These are phyloP conservation scores for Solioccasus polychromus DNA, from an alignment of 768 basidiomycete species.

Conservation along the genomic window DNA sequence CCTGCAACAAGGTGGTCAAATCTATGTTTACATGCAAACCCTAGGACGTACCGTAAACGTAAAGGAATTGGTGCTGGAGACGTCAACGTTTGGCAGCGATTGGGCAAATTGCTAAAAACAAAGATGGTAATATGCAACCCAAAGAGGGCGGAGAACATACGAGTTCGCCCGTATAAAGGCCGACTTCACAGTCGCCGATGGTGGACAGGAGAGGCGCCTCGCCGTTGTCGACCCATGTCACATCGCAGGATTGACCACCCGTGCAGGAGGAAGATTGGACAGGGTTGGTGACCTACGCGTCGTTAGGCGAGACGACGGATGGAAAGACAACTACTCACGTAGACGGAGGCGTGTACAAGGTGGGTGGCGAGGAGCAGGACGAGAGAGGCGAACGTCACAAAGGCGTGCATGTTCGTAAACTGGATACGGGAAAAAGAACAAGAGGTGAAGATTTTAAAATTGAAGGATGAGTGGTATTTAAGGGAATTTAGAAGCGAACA, in stretches of 20 bases:
- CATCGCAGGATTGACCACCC: conserved; percentile 51
- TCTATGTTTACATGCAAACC: background rate
- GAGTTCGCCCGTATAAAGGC: conserved; percentile 54
- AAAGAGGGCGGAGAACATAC: conserved; percentile 34
- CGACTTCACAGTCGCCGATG: conserved; percentile 54
- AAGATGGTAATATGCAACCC: background rate
- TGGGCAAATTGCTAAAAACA: conserved; percentile 52
- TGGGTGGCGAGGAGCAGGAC: conserved; percentile 20
- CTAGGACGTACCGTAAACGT: conserved; percentile 51
- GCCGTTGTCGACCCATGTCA: conserved; percentile 69
- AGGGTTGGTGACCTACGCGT: conserved; percentile 47
- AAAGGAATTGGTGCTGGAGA: conserved; percentile 44
- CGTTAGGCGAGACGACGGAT: background rate
- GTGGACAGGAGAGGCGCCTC: conserved; percentile 41
- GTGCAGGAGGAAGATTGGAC: conserved; percentile 41
- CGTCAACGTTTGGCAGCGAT: conserved; percentile 52
- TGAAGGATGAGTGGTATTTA: conserved; percentile 21
- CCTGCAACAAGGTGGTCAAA: conserved; percentile 34
- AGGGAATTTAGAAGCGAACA: conserved; percentile 22
- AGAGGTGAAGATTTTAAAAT: background rate
- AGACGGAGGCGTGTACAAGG: conserved; percentile 15
- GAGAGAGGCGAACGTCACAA: conserved; percentile 11
- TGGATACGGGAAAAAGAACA: background rate
- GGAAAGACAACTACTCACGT: conserved; percentile 11
- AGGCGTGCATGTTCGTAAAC: conserved; percentile 15